Evolutionary conservation across 1,139 yeast genomes (phyloP).

Genomic region (Lodderomyces metapsilosis): DNA sequence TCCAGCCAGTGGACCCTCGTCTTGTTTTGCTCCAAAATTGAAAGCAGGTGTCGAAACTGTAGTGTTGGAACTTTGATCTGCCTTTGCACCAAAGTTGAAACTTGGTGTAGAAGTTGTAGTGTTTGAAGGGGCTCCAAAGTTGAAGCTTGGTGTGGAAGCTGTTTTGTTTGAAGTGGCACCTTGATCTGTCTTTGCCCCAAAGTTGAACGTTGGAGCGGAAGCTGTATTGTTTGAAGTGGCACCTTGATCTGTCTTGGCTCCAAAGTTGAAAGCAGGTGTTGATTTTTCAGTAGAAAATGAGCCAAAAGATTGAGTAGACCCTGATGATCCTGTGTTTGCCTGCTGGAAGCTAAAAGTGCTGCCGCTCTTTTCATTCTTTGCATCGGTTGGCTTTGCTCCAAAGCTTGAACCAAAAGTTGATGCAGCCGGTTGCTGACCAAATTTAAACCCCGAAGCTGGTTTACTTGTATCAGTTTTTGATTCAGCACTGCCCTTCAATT

Average conservation of each 20-base stretch:
- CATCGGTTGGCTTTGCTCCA: background rate
- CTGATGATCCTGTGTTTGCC: background rate
- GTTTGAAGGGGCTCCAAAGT: too few relatives aligned
- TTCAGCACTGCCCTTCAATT: conserved; percentile 20
- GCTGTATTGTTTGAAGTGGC: too few relatives aligned
- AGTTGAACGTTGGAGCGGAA: conserved; percentile 1
- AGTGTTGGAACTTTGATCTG: too few relatives aligned
- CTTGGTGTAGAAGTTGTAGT: background rate
- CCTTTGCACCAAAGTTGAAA: conserved; percentile 5
- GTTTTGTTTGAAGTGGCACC: too few relatives aligned
- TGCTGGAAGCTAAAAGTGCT: background rate
- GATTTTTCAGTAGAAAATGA: too few relatives aligned
- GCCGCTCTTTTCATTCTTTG: background rate
- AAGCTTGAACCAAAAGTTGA: background rate
- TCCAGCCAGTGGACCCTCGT: conserved; percentile 1
- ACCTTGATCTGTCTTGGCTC: background rate
- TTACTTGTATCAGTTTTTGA: background rate
- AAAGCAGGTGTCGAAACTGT: conserved; percentile 5
- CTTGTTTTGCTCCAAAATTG: conserved; percentile 5
- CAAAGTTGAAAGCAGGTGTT: conserved; percentile 5
- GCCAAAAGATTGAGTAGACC: too few relatives aligned
- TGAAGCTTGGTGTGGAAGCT: too few relatives aligned
- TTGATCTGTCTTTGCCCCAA: conserved; percentile 2
- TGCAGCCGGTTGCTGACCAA: background rate
- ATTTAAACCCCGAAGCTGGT: background rate